Evolutionary conservation across 202 grass and related monocot genomes (phyloP), one percentile per base, ranked within the genome.

Genomic region (Cymbopogon flexuosus): DNA sequence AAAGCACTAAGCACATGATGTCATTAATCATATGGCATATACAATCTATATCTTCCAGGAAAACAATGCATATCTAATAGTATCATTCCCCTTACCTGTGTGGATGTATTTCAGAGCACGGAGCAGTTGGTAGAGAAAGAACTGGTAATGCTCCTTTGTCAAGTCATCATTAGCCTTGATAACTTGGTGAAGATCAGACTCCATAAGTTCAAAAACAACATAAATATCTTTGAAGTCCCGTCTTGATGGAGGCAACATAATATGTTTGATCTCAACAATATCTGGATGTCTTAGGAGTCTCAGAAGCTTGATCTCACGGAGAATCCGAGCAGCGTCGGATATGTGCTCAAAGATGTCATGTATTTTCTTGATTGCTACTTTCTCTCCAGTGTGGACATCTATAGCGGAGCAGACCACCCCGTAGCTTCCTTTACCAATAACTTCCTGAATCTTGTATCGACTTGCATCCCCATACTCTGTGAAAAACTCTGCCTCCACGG

Each of bases 151-250:
- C 67, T 99, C 96, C 88, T 94, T 99, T 0, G 96, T 99, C 57
- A 99, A 83, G 79, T 99, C 96, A 83, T 99, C 96, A 72, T 99
- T 99, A 33, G 92, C 96, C 87, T 99, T 99, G 81, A 99, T 99
- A 88, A 99, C 96, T 87, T 99, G 96, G 83, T 99, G 96, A 86
- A 99, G 85, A 88, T 99, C 96, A 3, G 92, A 95, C 75, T 98
- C 95, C 95, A 98, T 98, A 23, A 98, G 92, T 83, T 98, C 95
- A 74, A 98, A 95, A 78, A 98, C 92, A 52, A 98, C 95, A 93
- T 90, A 98, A 75, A 98, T 98, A 85, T 98, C 95, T 82, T 95
- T 98, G 82, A 98, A 98, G 35, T 93, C 92, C 61, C 87, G 89
- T 82, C 92, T 91, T 67, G 95, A 99, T 83, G 96, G 92, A 74